Evolutionary conservation across 176 grass and related monocot species (phyloP), one percentile per base, ranked within the genome.

Genomic region (Areca catechu): DNA sequence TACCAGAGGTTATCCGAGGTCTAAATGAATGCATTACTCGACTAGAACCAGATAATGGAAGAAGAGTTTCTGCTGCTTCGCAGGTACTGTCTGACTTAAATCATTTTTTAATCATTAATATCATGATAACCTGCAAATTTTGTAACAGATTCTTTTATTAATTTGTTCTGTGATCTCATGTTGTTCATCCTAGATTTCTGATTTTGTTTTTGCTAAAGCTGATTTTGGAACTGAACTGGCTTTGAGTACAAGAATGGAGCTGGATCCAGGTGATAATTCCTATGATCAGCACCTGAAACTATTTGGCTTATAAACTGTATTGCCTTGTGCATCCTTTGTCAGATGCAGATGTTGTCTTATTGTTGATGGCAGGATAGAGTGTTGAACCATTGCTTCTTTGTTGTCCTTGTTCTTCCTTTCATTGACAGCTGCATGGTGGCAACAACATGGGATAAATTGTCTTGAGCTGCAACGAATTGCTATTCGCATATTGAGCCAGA

Each of bases 191-290:
- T 49, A 75, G 72, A 75, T 75, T 24, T 51, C 72, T 57, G 72
- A 75, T 24, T 75, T 75, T 66, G 72, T 66, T 50, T 75, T 57
- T 75, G 62, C 62, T 51, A 75, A 74, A 66, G 72, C 72, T 57
- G 72, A 75, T 58, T 75, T 75, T 56, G 72, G 60, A 56, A 75
- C 72, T 49, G 53, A 75, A 21, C 23, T 75, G 23, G 72, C 72
- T 27, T 30, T 51, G 34, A 75, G 53, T 51, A 75, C 72, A 59
- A 75, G 72, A 51, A 75, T 66, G 37, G 43, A 75, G 16, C 43
- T 75, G 53, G 53, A 75, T 50, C 72, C 72, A 75, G 72, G 72
- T 66, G 20, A 50, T 53, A 16, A 21, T 30, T 20, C 15, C 16
- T 34, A 30, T 30, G 23, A 57, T 66, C 19, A 5, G 29, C 9